Percentiles rank a stretch among this genome's conserved stretches.
These are phyloP conservation scores for Hypholoma sublateritium DNA, from an alignment of 768 basidiomycete genomes.

Conservation along the genomic window DNA sequence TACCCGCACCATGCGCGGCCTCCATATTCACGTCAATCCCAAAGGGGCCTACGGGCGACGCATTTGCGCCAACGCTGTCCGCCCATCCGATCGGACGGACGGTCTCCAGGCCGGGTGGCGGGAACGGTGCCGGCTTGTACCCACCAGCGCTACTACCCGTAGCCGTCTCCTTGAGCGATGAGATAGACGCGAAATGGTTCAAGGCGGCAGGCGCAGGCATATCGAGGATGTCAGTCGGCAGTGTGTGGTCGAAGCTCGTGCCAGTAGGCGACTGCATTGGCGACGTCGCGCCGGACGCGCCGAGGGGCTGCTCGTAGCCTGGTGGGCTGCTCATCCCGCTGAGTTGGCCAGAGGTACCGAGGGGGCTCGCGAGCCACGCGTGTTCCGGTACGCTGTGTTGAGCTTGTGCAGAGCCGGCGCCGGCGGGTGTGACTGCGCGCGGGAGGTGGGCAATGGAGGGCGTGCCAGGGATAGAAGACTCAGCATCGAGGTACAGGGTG, in stretches of 20 bases:
- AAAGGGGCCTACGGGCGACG: not conserved
- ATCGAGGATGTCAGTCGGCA: constrained; percentile 29
- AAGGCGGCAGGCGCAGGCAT: constrained; percentile 54
- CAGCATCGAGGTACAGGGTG: constrained; percentile 65
- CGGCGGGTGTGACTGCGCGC: constrained; percentile 47
- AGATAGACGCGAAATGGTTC: constrained; percentile 44
- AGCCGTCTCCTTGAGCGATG: constrained; percentile 34
- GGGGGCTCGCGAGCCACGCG: constrained; percentile 23
- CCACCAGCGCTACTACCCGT: constrained; percentile 31
- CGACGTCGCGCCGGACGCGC: constrained; percentile 14
- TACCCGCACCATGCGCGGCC: constrained; percentile 21
- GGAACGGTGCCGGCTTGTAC: constrained; percentile 27
- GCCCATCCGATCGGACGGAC: constrained; percentile 33
- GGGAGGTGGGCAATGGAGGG: constrained; percentile 42
- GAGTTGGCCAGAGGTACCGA: constrained; percentile 2
- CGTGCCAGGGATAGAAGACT: constrained; percentile 47
- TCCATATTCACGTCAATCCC: constrained; percentile 16
- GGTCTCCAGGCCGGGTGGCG: constrained; percentile 35
- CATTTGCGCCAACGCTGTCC: constrained; percentile 10
- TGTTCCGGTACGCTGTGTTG: constrained; percentile 13
- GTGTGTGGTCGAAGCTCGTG: constrained; percentile 3
- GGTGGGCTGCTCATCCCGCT: constrained; percentile 13
- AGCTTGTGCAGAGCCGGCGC: constrained; percentile 7
- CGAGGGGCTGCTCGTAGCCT: constrained; percentile 22
- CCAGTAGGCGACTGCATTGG: constrained; percentile 7